Percentiles rank a stretch among this genome's conserved stretches.
Evolutionary conservation across 768 basidiomycete species (phyloP).

Genomic region (Mrakia frigida): DNA sequence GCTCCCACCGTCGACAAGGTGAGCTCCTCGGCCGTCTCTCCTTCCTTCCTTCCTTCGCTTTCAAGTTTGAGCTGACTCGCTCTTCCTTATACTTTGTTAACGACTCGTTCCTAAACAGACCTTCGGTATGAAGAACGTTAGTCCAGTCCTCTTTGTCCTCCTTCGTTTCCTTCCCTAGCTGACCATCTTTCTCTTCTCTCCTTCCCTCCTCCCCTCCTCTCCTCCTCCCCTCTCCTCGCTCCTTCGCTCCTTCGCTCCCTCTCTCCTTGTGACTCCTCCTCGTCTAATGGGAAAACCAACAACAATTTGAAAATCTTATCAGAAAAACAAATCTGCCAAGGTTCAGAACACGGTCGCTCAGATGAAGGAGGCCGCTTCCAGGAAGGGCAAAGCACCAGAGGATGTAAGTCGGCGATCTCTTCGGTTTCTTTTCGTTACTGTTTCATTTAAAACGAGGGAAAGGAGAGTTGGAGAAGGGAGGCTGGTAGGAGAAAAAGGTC

Average conservation of each 20-base stretch:
- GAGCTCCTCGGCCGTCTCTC: background rate
- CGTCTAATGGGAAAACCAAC: too few relatives aligned
- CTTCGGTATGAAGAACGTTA: conserved; percentile 48
- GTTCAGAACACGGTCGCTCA: conserved; percentile 78
- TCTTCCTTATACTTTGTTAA: background rate
- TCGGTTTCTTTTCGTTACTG: background rate
- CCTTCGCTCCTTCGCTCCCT: background rate
- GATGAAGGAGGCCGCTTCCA: conserved; percentile 63
- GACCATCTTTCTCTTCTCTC: conserved; percentile 17
- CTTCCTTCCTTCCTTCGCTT: background rate
- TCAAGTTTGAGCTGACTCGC: background rate
- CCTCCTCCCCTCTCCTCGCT: too few relatives aligned
- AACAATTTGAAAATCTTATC: conserved; percentile 6
- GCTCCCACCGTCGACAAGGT: background rate
- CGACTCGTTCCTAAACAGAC: conserved; percentile 39
- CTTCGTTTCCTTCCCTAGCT: background rate
- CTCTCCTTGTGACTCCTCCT: too few relatives aligned
- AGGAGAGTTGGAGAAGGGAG: background rate
- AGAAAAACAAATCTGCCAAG: conserved; percentile 87
- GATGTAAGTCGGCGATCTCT: conserved; percentile 15
- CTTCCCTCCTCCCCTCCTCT: background rate
- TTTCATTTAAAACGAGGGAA: background rate
- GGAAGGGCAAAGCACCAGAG: conserved; percentile 25
- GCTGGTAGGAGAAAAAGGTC: too few relatives aligned
- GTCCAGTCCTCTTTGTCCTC: background rate